A percentile compares a stretch with the other conserved stretches of the same genome.
Conservation (phyloP, 2,329 filamentous ascomycete species). For the Fusarium veterinarium region DNA sequence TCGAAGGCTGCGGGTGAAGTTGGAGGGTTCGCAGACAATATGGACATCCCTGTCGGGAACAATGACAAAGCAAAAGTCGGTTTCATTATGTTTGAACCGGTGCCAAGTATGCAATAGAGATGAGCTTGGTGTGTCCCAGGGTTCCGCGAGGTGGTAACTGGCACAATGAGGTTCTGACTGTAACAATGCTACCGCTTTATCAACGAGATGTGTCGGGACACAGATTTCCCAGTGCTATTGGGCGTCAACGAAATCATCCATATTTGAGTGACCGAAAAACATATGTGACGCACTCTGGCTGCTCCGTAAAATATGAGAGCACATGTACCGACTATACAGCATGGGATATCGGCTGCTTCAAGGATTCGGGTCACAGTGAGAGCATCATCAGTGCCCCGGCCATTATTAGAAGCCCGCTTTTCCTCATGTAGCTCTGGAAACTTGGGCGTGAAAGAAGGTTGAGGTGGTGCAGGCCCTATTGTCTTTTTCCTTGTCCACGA, state of each 20-base stretch:
- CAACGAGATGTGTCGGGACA: not conserved
- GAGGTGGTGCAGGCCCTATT: rapidly evolving
- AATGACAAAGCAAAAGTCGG: not conserved
- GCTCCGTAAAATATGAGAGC: slow-evolving; percentile 11
- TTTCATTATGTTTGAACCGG: not conserved
- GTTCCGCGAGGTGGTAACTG: rapidly evolving
- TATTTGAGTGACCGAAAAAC: rapidly evolving
- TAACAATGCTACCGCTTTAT: not conserved
- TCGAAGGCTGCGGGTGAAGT: not conserved
- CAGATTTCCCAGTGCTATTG: slow-evolving; percentile 1
- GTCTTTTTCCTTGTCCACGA: not conserved
- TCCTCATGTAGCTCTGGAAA: no score
- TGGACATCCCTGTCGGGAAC: not conserved
- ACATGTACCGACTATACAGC: not conserved
- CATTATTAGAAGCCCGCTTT: not conserved
- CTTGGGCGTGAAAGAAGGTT: rapidly evolving
- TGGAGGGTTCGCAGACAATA: not conserved
- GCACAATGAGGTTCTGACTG: not conserved
- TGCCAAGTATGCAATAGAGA: not conserved
- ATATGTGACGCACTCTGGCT: not conserved
- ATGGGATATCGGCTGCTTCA: not conserved
- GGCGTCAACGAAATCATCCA: rapidly evolving
- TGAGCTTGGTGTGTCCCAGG: not conserved
- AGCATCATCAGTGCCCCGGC: not conserved
- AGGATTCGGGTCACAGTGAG: not conserved